Conservation (phyloP, 148 eudicot genomes). For the Pharnaceum exiguum region DNA sequence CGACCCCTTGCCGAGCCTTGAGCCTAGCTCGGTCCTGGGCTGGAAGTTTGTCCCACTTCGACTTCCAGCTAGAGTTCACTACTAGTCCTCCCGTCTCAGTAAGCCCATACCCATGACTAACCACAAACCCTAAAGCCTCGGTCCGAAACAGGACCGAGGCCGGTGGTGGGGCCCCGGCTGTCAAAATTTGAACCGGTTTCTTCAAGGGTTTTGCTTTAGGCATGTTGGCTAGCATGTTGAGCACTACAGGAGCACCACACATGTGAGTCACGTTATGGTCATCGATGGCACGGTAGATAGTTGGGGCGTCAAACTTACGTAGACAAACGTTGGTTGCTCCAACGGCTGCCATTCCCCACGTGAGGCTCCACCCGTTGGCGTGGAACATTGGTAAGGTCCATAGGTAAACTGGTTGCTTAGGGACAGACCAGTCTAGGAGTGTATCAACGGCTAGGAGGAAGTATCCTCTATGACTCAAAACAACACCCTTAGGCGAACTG, state of each 20-base stretch:
- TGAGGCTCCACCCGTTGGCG: conserved; percentile 45
- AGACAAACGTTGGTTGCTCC: conserved; percentile 42
- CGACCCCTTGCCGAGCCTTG: conserved; percentile 44
- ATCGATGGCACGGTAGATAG: conserved; percentile 19
- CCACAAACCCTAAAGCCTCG: conserved; percentile 33
- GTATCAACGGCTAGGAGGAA: conserved; percentile 31
- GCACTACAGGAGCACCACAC: conserved; percentile 45
- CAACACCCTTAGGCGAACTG: conserved; percentile 44
- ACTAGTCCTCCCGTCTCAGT: conserved; percentile 36
- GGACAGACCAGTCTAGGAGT: conserved; percentile 32
- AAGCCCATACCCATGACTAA: conserved; percentile 43
- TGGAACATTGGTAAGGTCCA: conserved; percentile 62
- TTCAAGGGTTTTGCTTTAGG: conserved; percentile 12
- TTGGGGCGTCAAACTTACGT: conserved; percentile 28
- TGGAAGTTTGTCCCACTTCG: conserved; percentile 35
- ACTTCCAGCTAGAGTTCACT: conserved; percentile 41
- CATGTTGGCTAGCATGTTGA: conserved; percentile 22
- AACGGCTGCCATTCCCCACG: conserved; percentile 47
- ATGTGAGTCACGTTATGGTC: conserved; percentile 39
- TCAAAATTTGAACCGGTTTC: conserved; percentile 23
- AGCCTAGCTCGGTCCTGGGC: conserved; percentile 31
- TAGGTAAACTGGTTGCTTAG: conserved; percentile 31
- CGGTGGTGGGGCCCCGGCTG: conserved; percentile 47
- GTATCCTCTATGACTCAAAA: conserved; percentile 38
- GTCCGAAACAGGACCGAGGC: conserved; percentile 27